phyloP scores from a whole-genome alignment of 352 stramenopile genomes.

The Pythium apleroticum region DNA sequence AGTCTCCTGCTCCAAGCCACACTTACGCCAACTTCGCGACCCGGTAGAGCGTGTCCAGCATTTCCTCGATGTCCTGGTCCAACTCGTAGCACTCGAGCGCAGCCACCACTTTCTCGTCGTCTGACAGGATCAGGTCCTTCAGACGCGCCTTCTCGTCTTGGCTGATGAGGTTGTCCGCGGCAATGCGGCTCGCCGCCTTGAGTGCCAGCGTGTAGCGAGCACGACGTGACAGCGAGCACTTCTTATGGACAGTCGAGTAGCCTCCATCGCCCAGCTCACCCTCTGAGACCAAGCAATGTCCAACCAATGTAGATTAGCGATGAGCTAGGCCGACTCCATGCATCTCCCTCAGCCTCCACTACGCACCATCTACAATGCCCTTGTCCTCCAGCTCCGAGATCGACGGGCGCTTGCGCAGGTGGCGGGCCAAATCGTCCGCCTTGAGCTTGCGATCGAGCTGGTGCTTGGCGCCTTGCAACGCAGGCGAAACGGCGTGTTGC shows the following conservation, averaged over 20 bases:
- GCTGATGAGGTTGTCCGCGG: slow-evolving; percentile 80
- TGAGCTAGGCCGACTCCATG: background rate
- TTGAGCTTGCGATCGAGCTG: slow-evolving; percentile 76
- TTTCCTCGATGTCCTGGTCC: slow-evolving; percentile 82
- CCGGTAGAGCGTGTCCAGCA: slow-evolving; percentile 82
- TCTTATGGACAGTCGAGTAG: slow-evolving; percentile 33
- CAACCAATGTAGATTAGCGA: background rate
- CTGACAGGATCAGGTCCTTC: slow-evolving; percentile 83
- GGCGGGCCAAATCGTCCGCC: slow-evolving; percentile 59
- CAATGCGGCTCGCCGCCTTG: slow-evolving; percentile 73
- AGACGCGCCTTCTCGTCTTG: slow-evolving; percentile 72
- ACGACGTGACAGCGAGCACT: slow-evolving; percentile 52
- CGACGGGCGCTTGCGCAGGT: slow-evolving; percentile 69
- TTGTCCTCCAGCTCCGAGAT: slow-evolving; percentile 74
- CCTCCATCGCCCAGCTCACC: slow-evolving; percentile 56
- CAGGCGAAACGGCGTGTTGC: slow-evolving; percentile 44
- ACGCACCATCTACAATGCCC: slow-evolving; percentile 64
- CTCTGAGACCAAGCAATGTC: slow-evolving; percentile 36
- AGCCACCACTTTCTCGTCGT: slow-evolving; percentile 73
- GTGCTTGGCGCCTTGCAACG: slow-evolving; percentile 70
- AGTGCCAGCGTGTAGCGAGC: slow-evolving; percentile 79
- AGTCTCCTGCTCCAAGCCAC: background rate
- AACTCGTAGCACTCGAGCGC: slow-evolving; percentile 82
- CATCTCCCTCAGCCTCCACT: background rate
- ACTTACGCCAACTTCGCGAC: slow-evolving; percentile 55